Evolutionary conservation across 2,329 filamentous ascomycete species (phyloP).

Genomic region (Curvularia hawaiiensis): DNA sequence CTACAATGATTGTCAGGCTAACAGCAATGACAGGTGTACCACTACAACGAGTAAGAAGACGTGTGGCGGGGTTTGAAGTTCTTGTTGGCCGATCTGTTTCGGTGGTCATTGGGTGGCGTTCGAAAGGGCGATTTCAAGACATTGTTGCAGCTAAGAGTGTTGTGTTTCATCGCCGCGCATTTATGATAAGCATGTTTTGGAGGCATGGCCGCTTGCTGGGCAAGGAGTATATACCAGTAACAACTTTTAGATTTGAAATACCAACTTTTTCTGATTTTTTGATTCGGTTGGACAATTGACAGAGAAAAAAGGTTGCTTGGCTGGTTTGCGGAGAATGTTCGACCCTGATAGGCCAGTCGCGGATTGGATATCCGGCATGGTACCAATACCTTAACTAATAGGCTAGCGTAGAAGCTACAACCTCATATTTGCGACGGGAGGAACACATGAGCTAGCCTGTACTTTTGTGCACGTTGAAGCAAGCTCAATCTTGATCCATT

Average conservation of each 20-base stretch:
- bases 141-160: slow-evolving; percentile 13
- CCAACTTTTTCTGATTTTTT: neutral
- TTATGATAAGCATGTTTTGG: slow-evolving; percentile 16
- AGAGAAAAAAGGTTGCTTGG: neutral
- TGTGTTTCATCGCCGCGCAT: slow-evolving; percentile 11
- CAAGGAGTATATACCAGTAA: slow-evolving; percentile 17
- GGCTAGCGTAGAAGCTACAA: neutral
- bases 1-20: neutral
- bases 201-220: slow-evolving; percentile 19
- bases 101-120: slow-evolving; percentile 43
- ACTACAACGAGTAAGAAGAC: slow-evolving; percentile 77
- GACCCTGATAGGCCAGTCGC: slow-evolving; percentile 8
- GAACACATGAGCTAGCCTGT: neutral
- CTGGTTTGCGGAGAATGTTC: slow-evolving; percentile 4
- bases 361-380: neutral
- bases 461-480: neutral
- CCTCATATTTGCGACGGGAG: neutral
- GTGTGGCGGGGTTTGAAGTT: slow-evolving; percentile 1
- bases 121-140: slow-evolving; percentile 11
- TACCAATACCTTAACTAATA: neutral
- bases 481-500: neutral
- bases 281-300: neutral
- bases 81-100: slow-evolving; percentile 13
- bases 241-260: slow-evolving; percentile 9
- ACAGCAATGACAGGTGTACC: slow-evolving; percentile 68